Conservation (phyloP, 495 filamentous ascomycete genomes). For the Penicillium silybi region DNA sequence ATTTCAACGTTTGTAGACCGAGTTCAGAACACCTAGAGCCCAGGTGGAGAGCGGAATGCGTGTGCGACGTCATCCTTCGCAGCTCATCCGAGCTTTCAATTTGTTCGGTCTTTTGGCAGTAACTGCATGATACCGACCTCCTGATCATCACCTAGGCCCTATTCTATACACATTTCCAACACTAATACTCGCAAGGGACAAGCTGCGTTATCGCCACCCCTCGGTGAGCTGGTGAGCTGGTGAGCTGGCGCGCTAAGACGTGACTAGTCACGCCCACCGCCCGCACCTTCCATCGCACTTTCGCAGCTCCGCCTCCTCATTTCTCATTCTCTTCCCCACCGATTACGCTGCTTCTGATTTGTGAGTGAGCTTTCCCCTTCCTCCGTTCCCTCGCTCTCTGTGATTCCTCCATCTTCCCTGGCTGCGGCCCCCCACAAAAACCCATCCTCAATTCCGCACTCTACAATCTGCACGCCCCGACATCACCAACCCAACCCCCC, state of each 20-base stretch:
- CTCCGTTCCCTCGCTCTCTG: neutral
- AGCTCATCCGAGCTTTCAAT: neutral
- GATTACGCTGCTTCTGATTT: conserved; percentile 4
- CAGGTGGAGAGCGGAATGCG: conserved; percentile 17
- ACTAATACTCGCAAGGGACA: neutral
- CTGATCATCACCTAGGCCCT: neutral
- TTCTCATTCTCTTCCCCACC: conserved; percentile 7
- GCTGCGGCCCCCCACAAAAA: conserved; percentile 23
- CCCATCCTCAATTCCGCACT: conserved; percentile 26
- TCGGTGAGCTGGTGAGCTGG: neutral
- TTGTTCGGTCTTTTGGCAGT: conserved; percentile 3
- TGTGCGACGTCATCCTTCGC: conserved; percentile 30
- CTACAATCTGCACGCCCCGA: conserved; percentile 9
- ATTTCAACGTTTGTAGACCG: neutral
- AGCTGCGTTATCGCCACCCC: neutral
- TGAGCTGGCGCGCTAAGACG: neutral
- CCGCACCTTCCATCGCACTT: neutral
- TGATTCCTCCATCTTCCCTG: conserved; percentile 20
- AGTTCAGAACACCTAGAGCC: neutral
- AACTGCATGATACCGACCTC: neutral
- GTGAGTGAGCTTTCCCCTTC: conserved; percentile 16
- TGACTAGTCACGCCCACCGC: neutral
- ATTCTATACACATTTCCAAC: neutral
- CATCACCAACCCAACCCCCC: conserved; percentile 1
- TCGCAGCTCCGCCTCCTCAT: conserved; percentile 6